These are phyloP conservation scores for Boletales sp. DNA, from an alignment of 768 basidiomycete species.

Conservation along the genomic window DNA sequence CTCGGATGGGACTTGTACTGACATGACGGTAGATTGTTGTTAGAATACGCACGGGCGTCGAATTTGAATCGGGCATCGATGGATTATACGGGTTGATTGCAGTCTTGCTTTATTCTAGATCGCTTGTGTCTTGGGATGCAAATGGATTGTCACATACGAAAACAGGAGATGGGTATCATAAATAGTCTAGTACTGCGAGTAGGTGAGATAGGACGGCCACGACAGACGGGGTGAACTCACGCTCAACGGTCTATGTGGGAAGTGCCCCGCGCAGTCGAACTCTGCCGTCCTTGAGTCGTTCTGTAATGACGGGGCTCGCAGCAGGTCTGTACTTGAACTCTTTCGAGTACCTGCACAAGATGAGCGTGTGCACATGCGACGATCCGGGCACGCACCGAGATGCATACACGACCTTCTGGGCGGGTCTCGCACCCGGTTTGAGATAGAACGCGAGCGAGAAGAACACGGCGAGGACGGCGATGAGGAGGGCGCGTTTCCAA, in stretches of 20 bases:
- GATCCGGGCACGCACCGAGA: constrained; percentile 45
- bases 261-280: constrained; percentile 66
- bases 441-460: constrained; percentile 44
- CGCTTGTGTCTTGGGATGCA: no score
- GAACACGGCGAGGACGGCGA: constrained; percentile 39
- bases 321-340: constrained; percentile 81
- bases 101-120: no score
- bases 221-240: not conserved
- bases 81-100: constrained; percentile 25
- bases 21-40: constrained; percentile 37
- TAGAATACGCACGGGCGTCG: constrained; percentile 55
- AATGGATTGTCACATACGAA: no score
- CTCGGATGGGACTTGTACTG: not conserved
- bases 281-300: constrained; percentile 68
- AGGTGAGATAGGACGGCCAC: no score
- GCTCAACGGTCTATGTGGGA: constrained; percentile 22
- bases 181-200: no score
- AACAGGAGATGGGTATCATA: no score
- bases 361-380: not conserved
- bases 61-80: constrained; percentile 43
- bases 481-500: constrained; percentile 43
- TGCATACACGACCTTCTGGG: constrained; percentile 56
- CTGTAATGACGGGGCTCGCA: constrained; percentile 79
- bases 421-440: constrained; percentile 16
- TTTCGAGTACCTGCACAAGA: constrained; percentile 66